phyloP scores from a whole-genome alignment of 768 basidiomycete genomes.

The Hygrophorus pudorinus region DNA sequence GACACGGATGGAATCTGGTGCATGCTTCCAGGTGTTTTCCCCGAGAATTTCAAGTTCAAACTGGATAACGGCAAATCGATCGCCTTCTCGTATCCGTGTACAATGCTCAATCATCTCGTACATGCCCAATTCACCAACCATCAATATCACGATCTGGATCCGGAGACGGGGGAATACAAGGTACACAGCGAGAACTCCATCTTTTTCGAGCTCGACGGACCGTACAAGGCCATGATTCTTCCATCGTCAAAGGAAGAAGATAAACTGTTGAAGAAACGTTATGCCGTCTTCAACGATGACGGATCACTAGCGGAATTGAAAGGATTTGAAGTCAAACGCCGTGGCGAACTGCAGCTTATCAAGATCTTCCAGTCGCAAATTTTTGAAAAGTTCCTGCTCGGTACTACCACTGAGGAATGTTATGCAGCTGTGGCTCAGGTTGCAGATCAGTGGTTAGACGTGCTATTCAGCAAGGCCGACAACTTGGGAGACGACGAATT shows the following conservation, averaged over 20 bases:
- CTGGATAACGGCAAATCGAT: constrained; percentile 80
- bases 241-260: constrained; percentile 99
- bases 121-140: constrained; percentile 94
- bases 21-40: constrained; percentile 97
- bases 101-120: constrained; percentile 98
- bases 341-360: constrained; percentile 96
- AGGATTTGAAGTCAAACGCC: constrained; percentile 97
- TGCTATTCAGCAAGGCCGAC: constrained; percentile 82
- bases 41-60: constrained; percentile 96
- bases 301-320: constrained; percentile 97
- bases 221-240: constrained; percentile 98
- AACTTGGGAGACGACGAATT: constrained; percentile 84
- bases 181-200: constrained; percentile 96
- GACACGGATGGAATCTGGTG: constrained; percentile 99
- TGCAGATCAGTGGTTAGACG: constrained; percentile 96
- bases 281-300: constrained; percentile 98
- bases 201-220: constrained; percentile 98
- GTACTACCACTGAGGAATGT: constrained; percentile 89
- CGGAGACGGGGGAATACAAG: constrained; percentile 72
- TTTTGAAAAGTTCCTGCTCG: constrained; percentile 95
- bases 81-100: constrained; percentile 92
- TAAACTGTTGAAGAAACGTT: constrained; percentile 95
- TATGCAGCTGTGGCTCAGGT: constrained; percentile 89
- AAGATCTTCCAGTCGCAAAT: constrained; percentile 99
- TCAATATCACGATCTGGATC: constrained; percentile 91